A percentile compares a stretch with the other conserved stretches of the same genome.
Conservation (phyloP, 1,139 yeast genomes). For the Candida glucosophila region DNA sequence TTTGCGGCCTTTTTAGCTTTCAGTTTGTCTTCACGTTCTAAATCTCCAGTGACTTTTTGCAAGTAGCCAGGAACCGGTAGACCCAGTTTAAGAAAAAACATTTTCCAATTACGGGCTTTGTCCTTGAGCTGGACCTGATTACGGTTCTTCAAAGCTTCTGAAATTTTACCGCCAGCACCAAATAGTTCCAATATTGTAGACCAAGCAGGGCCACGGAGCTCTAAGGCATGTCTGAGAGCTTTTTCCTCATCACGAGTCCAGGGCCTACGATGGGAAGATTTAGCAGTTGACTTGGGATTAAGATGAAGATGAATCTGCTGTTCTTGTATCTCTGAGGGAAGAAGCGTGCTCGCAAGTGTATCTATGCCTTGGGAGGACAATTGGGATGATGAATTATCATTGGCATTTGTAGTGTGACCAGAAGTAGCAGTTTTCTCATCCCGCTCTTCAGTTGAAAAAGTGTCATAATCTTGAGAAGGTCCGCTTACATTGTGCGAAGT, state of each 20-base stretch:
- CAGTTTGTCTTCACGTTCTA: slow-evolving; percentile 44
- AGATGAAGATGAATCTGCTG: slow-evolving; percentile 34
- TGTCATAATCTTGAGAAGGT: background rate
- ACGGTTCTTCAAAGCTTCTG: slow-evolving; percentile 77
- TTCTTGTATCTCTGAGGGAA: slow-evolving; percentile 42
- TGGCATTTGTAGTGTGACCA: background rate
- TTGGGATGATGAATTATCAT: slow-evolving; percentile 2
- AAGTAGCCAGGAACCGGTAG: slow-evolving; percentile 72
- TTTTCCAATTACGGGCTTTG: slow-evolving; percentile 91
- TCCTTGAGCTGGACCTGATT: slow-evolving; percentile 89
- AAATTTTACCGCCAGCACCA: slow-evolving; percentile 86
- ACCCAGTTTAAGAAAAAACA: slow-evolving; percentile 67
- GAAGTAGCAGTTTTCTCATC: background rate
- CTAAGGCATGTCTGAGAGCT: slow-evolving; percentile 74
- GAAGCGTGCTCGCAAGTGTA: slow-evolving; percentile 21
- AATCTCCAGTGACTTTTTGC: slow-evolving; percentile 77
- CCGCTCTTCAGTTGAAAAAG: slow-evolving; percentile 1
- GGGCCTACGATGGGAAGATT: slow-evolving; percentile 43
- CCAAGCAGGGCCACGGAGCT: slow-evolving; percentile 89
- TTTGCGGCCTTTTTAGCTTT: slow-evolving; percentile 14
- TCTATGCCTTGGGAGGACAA: slow-evolving; percentile 15
- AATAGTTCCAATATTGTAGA: slow-evolving; percentile 75
- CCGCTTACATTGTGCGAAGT: background rate
- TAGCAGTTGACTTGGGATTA: slow-evolving; percentile 19
- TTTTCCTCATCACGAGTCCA: slow-evolving; percentile 91